Conservation (phyloP, 768 basidiomycete species). For the Mycena crocata region DNA sequence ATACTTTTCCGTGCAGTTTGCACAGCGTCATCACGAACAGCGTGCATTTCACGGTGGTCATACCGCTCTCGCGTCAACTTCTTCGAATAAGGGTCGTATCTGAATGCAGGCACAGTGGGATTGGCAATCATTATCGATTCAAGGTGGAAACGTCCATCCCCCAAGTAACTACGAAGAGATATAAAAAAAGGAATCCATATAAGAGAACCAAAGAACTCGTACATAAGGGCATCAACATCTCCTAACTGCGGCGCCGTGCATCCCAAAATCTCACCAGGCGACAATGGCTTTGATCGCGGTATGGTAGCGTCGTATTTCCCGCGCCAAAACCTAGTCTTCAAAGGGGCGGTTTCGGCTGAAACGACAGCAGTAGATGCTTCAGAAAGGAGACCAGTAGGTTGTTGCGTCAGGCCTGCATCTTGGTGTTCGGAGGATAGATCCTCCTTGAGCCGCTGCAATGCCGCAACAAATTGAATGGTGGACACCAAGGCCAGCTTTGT, state of each 20-base stretch:
- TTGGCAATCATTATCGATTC: constrained; percentile 99
- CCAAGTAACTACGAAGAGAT: constrained; percentile 78
- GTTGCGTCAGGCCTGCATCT: constrained; percentile 31
- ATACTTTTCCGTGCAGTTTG: constrained; percentile 78
- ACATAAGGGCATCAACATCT: constrained; percentile 93
- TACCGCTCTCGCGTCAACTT: constrained; percentile 95
- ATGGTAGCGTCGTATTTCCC: constrained; percentile 82
- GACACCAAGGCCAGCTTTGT: constrained; percentile 93
- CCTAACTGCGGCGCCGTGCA: constrained; percentile 91
- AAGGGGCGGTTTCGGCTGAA: neutral
- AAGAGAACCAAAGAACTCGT: constrained; percentile 40
- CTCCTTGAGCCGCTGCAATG: constrained; percentile 87
- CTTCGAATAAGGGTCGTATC: constrained; percentile 99
- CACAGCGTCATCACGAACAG: constrained; percentile 79
- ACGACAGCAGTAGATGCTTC: constrained; percentile 11
- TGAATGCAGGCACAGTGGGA: constrained; percentile 92
- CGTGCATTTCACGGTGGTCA: constrained; percentile 88
- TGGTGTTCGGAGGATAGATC: constrained; percentile 66
- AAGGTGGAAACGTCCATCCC: constrained; percentile 97
- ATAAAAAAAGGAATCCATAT: constrained; percentile 16
- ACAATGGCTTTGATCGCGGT: constrained; percentile 90
- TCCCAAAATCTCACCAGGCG: constrained; percentile 96
- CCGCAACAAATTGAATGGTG: constrained; percentile 97
- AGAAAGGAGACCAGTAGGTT: constrained; percentile 21
- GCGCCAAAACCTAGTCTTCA: constrained; percentile 53